These are phyloP conservation scores for Aspergillus ruber DNA, from an alignment of 2,329 filamentous ascomycete genomes.

Conservation along the genomic window DNA sequence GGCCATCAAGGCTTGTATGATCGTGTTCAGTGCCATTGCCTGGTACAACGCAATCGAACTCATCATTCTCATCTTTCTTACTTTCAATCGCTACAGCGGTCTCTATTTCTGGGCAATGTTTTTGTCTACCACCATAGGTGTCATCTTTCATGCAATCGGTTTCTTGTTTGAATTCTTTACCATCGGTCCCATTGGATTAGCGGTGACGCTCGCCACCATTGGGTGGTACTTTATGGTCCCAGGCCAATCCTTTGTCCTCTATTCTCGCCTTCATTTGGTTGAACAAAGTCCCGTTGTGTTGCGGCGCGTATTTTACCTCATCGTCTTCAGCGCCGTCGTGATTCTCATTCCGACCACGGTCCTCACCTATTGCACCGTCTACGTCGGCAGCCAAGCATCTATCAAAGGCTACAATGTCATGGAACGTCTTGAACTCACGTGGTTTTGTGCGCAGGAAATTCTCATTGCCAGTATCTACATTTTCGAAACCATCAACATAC, in stretches of 20 bases:
- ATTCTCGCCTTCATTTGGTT: conserved; percentile 57
- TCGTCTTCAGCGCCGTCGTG: conserved; percentile 49
- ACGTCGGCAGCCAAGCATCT: conserved; percentile 15
- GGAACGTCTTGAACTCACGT: conserved; percentile 38
- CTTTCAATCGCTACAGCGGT: conserved; percentile 30
- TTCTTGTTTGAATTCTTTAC: conserved; percentile 35
- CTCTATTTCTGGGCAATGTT: conserved; percentile 40
- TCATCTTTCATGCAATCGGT: conserved; percentile 33
- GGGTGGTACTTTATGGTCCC: conserved; percentile 57
- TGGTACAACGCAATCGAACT: conserved; percentile 44
- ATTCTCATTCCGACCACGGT: conserved; percentile 50
- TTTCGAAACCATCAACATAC: conserved; percentile 44
- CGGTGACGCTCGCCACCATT: conserved; percentile 40
- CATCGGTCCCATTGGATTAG: conserved; percentile 28
- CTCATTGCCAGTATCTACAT: conserved; percentile 47
- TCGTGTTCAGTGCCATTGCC: conserved; percentile 34
- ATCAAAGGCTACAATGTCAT: conserved; percentile 38
- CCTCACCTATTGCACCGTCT: conserved; percentile 43
- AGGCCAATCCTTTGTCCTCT: conserved; percentile 57
- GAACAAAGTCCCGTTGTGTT: conserved; percentile 44
- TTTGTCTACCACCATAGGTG: conserved; percentile 28
- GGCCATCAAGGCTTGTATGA: conserved; percentile 22
- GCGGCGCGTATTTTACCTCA: conserved; percentile 49
- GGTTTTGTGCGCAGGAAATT: conserved; percentile 41
- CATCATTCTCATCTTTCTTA: conserved; percentile 30